A percentile compares a stretch with the other conserved stretches of the same genome.
phyloP scores from a whole-genome alignment of 2,329 filamentous ascomycete species.

The Aspergillus sp. region DNA sequence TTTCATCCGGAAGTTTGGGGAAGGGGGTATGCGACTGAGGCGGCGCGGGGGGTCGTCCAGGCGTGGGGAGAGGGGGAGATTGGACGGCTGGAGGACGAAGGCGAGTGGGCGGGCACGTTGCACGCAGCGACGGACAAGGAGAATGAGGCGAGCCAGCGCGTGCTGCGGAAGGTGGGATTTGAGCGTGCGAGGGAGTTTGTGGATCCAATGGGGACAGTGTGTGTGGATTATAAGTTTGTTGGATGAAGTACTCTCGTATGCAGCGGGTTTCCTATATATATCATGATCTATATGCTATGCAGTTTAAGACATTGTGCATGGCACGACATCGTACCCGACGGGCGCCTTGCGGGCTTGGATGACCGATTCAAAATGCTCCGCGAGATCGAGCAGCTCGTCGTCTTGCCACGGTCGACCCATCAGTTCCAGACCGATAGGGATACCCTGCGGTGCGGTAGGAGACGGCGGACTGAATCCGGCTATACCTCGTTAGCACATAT shows the following conservation, averaged over 20 bases:
- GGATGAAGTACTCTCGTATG: too few species aligned
- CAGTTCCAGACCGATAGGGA: constrained; percentile 65
- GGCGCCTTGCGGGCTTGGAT: constrained; percentile 49
- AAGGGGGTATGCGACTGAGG: constrained; percentile 57
- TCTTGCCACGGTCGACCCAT: constrained; percentile 58
- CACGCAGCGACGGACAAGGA: constrained; percentile 46
- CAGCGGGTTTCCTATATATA: too few species aligned
- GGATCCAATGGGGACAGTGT: constrained; percentile 7
- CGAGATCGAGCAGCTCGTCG: constrained; percentile 52
- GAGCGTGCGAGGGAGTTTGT: constrained; percentile 3
- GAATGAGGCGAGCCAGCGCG: constrained; percentile 55
- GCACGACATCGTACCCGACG: background rate
- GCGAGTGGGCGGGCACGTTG: constrained; percentile 26
- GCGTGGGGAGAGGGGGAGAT: constrained; percentile 31
- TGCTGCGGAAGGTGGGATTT: constrained; percentile 48
- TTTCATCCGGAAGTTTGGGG: constrained; percentile 55
- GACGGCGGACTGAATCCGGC: constrained; percentile 50
- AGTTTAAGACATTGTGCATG: background rate
- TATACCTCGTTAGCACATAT: constrained; percentile 3
- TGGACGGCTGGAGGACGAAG: constrained; percentile 9
- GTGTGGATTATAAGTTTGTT: constrained; percentile 5
- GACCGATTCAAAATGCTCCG: constrained; percentile 49
- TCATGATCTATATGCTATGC: background rate
- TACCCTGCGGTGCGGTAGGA: constrained; percentile 52
- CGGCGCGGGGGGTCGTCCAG: constrained; percentile 47